Evolutionary conservation across 768 basidiomycete species (phyloP).

Genomic region (Termitomyces heimii): DNA sequence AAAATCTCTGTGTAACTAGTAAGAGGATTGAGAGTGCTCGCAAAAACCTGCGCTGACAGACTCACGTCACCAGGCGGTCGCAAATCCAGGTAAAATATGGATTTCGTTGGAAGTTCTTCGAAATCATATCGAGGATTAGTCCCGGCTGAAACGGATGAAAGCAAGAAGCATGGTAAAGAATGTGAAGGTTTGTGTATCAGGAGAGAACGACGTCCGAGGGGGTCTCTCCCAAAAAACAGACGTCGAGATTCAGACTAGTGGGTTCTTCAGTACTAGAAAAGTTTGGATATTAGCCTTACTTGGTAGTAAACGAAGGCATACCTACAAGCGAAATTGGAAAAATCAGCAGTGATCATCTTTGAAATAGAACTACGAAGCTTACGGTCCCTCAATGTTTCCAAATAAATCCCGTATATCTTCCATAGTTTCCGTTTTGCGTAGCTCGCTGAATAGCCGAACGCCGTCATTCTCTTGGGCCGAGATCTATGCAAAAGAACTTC

Average conservation of each 20-base stretch:
- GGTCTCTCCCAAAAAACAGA: conserved; percentile 76
- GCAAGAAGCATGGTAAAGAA: conserved; percentile 44
- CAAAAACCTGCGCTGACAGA: not conserved
- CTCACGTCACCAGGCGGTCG: not conserved
- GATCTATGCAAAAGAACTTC: conserved; percentile 38
- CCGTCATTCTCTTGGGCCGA: conserved; percentile 67
- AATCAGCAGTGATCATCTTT: not conserved
- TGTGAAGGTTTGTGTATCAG: conserved; percentile 57
- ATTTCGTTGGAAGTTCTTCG: conserved; percentile 56
- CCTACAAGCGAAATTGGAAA: conserved; percentile 27
- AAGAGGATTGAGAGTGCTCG: not conserved
- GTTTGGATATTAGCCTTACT: conserved; percentile 31
- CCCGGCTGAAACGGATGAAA: conserved; percentile 64
- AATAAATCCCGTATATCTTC: conserved; percentile 48
- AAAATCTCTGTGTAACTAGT: conserved; percentile 8
- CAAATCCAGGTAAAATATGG: conserved; percentile 52
- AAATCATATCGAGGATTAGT: conserved; percentile 38
- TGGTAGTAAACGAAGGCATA: conserved; percentile 81
- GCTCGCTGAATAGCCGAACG: conserved; percentile 35
- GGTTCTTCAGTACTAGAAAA: not conserved
- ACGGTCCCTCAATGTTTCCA: conserved; percentile 76
- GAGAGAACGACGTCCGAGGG: conserved; percentile 82
- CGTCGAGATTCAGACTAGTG: conserved; percentile 34
- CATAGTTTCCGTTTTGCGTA: conserved; percentile 22
- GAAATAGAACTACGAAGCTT: conserved; percentile 23